Base-by-base conservation (phyloP, 768 basidiomycete genomes). In the Kwoniella sp. region DNA sequence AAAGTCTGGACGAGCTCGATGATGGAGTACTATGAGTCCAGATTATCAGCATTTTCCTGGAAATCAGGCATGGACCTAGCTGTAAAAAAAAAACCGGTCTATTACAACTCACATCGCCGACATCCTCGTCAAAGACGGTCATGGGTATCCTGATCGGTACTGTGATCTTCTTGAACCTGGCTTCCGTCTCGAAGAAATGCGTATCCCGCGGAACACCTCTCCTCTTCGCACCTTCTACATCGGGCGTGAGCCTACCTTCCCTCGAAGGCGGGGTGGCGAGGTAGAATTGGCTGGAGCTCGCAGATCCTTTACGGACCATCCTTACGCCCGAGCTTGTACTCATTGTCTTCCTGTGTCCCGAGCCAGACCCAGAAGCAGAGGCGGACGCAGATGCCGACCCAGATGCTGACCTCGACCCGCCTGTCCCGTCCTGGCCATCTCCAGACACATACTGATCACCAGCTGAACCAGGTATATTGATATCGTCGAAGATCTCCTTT, bases 51-150 rank as follows among this genome's bases (percentile, higher is more conserved):
- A 28, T n/a, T n/a, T n/a, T n/a, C n/a, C n/a, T n/a, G n/a, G n/a
- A n/a, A n/a, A n/a, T n/a, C n/a, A n/a, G n/a, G n/a, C n/a, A n/a
- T n/a, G n/a, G n/a, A n/a, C n/a, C n/a, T n/a, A n/a, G n/a, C n/a
- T n/a, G n/a, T n/a, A n/a, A 26, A 8, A 52, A 5, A 4, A 26
- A 15, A 81, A n/a, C n/a, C n/a, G n/a, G n/a, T n/a, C n/a, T n/a
- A n/a, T n/a, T n/a, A n/a, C n/a, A n/a, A 84, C 87, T 77, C 78
- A 97, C 95, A 81, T 97, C 94, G 51, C 96, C 94, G 62, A 99
- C 92, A 84, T 99, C 96, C 79, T 94, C 92, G 0, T 91, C 86
- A 78, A 96, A 97, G 1, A 89, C 90, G 22, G 87, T 86, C 52
- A 96, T 82, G 0, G 96, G 96, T 80, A 98, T 87, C 74, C 92